Conservation (phyloP, 176 grass and related monocot genomes). For the Eragrostis curvula region DNA sequence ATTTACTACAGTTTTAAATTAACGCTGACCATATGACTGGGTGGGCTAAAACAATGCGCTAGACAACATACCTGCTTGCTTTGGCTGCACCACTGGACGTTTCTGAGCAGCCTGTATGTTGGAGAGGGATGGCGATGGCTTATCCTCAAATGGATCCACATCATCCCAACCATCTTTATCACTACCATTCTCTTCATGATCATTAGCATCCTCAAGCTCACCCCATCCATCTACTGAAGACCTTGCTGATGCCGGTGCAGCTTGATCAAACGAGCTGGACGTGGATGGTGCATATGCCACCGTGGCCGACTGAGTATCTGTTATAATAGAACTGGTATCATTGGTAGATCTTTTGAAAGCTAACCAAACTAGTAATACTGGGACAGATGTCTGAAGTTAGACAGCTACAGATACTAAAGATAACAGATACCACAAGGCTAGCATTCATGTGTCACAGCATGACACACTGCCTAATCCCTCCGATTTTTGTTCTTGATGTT, state of each 20-base stretch:
- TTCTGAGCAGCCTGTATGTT: conserved; percentile 97
- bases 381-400: not conserved
- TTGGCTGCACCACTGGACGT: conserved; percentile 79
- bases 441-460: conserved; percentile 22
- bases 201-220: conserved; percentile 69
- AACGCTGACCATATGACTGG: not conserved
- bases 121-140: conserved; percentile 56
- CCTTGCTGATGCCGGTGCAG: conserved; percentile 72
- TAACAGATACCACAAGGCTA: conserved; percentile 14
- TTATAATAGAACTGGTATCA: conserved; percentile 34
- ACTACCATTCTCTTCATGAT: conserved; percentile 55
- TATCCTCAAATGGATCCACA: conserved; percentile 85
- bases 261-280: conserved; percentile 65
- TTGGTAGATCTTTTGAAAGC: conserved; percentile 19
- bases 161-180: conserved; percentile 98
- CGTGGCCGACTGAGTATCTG: conserved; percentile 36
- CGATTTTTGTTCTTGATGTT: too few relatives aligned
- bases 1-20: not conserved
- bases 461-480: not conserved
- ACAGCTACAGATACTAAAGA: not conserved
- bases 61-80: conserved; percentile 52
- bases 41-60: conserved; percentile 11
- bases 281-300: conserved; percentile 51
- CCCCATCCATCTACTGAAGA: conserved; percentile 86
- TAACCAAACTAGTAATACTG: not conserved